A percentile compares a stretch with the other conserved stretches of the same genome.
Conservation (phyloP, 768 basidiomycete species). For the Mycena maculata region DNA sequence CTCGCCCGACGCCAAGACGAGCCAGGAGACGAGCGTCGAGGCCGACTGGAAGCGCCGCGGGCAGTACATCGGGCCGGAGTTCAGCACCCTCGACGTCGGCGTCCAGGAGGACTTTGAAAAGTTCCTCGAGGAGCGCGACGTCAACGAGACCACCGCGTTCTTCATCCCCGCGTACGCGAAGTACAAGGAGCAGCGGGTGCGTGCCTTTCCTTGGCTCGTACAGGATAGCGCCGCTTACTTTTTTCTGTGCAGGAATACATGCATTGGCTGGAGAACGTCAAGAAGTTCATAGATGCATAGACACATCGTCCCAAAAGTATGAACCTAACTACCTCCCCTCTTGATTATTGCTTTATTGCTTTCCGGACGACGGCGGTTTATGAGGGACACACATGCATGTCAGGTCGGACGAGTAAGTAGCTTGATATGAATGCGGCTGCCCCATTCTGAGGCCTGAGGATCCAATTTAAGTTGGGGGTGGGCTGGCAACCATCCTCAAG, state of each 20-base stretch:
- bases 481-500: slow-evolving; percentile 18
- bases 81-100: slow-evolving; percentile 87
- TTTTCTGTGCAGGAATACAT: slow-evolving; percentile 82
- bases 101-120: slow-evolving; percentile 94
- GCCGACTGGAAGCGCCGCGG: slow-evolving; percentile 95
- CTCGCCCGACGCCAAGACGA: slow-evolving; percentile 79
- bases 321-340: slow-evolving; percentile 23
- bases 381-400: too few species aligned
- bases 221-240: slow-evolving; percentile 11
- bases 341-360: not conserved
- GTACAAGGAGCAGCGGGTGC: slow-evolving; percentile 92
- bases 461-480: too few species aligned
- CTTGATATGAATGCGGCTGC: too few species aligned
- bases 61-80: slow-evolving; percentile 94
- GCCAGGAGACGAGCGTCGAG: slow-evolving; percentile 83
- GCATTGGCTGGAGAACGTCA: slow-evolving; percentile 86
- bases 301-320: slow-evolving; percentile 8
- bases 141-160: slow-evolving; percentile 82
- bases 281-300: slow-evolving; percentile 77
- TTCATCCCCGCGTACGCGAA: slow-evolving; percentile 93
- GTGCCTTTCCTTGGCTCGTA: slow-evolving; percentile 41
- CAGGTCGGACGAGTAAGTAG: too few species aligned
- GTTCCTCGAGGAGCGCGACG: slow-evolving; percentile 90
- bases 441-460: too few species aligned
- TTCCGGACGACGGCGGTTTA: too few species aligned